Base-by-base conservation (phyloP, 2,329 filamentous ascomycete species). In the Penicillium occitanis region DNA sequence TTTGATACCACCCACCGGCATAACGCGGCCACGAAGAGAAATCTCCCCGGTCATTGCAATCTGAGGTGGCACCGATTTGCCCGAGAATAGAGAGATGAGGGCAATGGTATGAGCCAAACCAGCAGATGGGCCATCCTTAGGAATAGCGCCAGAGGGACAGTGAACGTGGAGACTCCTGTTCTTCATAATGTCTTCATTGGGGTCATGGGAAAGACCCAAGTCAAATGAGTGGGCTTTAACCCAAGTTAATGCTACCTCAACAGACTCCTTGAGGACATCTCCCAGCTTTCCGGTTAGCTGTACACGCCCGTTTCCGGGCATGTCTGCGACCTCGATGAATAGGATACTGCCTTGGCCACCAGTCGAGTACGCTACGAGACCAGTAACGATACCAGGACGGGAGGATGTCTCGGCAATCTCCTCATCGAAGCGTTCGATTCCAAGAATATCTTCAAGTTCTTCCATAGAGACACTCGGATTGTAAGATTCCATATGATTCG, bases 281-380 rank as follows among this genome's bases (percentile, higher is more conserved):
- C 95, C 95, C 6, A 99, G 88, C 77, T 96, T 98, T 68, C 95
- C 95, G 0, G 95, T 99, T 30, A 99, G 88, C 80, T 98, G 95
- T 42, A 99, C 92, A 63, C 90, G 89, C 40, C 95, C 95, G 65
- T 87, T 90, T 51, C 95, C 95, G 0, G 95, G 95, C 93, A 98
- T 98, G 75, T 97, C 93, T 11, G 94, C 92, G 53, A 97, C 92
- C 80, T 99, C 95, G 72, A 99, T 99, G 83, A 99, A 99, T 65
- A 99, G 85, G 73, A 99, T 99, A 75, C 91, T 93, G 69, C 95
- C 95, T 77, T 97, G 94, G 58, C 93, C 93, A 60, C 95, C 94
- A 3, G 90, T 91, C 74, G 90, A 92, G 81, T 97, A 99, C 8
- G 95, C 95, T 17, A 99, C 95, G 37, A 99, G 88, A 14, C 95